Base-by-base conservation (phyloP, 2,329 filamentous ascomycete genomes). In the Paraconiothyrium sp. region DNA sequence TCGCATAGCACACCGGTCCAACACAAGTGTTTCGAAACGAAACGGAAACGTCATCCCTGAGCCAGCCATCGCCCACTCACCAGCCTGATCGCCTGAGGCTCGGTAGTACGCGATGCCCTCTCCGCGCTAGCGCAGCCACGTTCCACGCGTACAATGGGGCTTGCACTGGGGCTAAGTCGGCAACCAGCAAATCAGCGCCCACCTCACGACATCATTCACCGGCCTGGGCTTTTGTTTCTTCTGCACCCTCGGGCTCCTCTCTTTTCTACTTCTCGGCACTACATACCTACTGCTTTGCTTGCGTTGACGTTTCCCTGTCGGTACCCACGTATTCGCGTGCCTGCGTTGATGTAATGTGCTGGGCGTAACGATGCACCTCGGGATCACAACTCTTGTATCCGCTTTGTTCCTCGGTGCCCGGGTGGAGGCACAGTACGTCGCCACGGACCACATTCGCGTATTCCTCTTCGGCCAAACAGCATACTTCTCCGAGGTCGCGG, bases 401-500 rank as follows among this genome's bases (percentile, higher is more conserved):
- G 32, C 56, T 30, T 6, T 32, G 11, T 27, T 9, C 16, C 16
- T 22, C 14, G 13, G 55, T 51, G 6, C 66, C 68, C 47, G 61
- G 60, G 51, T 68, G 74, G 41, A 32, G 11, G 46, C 27, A 61
- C 67, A 37, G 67, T 76, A 30, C 13, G 66, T 65, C 4, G 54
- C 62, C 4, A 39, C 24, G 27, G 57, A 58, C 32, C 69, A 70
- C 35, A 77, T 78, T 65, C 76, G 75, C 60, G 74, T 78, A 5
- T 76, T 76, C 55, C 57, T 78, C 6, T 78, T 75, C 51, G 75
- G 74, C 6, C 58, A 67, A 27, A 72, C 74, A 1, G 70, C 74
- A n/a, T 78, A 74, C 52, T 68, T 72, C 34, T 68, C 67, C 20
- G 74, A 76, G 50, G 73, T 76, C 0, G 71, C 68, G 2, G 71